Percentiles rank a stretch among this genome's conserved stretches.
Evolutionary conservation across 371 early-diverging fungal genomes (phyloP).

Genomic region (Actinomucor elegans): DNA sequence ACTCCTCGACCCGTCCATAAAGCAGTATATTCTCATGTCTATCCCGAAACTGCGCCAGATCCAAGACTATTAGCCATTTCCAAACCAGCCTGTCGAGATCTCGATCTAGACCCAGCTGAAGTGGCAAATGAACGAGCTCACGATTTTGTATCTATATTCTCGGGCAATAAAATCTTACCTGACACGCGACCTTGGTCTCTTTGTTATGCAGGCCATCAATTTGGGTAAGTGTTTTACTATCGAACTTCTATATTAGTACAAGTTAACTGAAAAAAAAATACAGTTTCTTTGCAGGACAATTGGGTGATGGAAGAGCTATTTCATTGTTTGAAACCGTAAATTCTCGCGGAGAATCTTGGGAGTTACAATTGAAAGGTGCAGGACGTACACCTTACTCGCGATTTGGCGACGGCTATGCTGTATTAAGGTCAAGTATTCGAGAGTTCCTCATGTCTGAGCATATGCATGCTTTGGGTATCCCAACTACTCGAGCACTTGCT

Average conservation of each 20-base stretch:
- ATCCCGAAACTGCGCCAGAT: slow-evolving; percentile 53
- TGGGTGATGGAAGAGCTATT: slow-evolving; percentile 90
- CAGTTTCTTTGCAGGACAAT: slow-evolving; percentile 61
- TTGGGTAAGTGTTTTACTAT: slow-evolving; percentile 53
- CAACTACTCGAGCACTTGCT: slow-evolving; percentile 78
- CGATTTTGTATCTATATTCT: slow-evolving; percentile 39
- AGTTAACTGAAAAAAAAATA: not conserved
- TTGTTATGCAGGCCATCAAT: slow-evolving; percentile 90
- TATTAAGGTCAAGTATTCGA: slow-evolving; percentile 77
- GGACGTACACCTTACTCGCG: slow-evolving; percentile 89
- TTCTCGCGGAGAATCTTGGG: slow-evolving; percentile 57
- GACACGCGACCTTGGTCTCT: slow-evolving; percentile 80
- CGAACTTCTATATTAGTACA: not conserved
- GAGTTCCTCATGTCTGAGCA: slow-evolving; percentile 88
- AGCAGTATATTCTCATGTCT: slow-evolving; percentile 60
- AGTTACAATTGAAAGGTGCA: slow-evolving; percentile 84
- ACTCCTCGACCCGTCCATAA: slow-evolving; percentile 58
- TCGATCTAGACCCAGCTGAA: slow-evolving; percentile 45
- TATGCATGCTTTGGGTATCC: slow-evolving; percentile 71
- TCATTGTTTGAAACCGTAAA: slow-evolving; percentile 64
- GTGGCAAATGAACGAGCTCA: slow-evolving; percentile 6
- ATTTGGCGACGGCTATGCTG: slow-evolving; percentile 87
- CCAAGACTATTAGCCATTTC: slow-evolving; percentile 51
- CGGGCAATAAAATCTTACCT: slow-evolving; percentile 39
- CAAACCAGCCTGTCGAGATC: slow-evolving; percentile 24